Conservation (phyloP, 2,329 filamentous ascomycete species). For the Trichoderma sp. region DNA sequence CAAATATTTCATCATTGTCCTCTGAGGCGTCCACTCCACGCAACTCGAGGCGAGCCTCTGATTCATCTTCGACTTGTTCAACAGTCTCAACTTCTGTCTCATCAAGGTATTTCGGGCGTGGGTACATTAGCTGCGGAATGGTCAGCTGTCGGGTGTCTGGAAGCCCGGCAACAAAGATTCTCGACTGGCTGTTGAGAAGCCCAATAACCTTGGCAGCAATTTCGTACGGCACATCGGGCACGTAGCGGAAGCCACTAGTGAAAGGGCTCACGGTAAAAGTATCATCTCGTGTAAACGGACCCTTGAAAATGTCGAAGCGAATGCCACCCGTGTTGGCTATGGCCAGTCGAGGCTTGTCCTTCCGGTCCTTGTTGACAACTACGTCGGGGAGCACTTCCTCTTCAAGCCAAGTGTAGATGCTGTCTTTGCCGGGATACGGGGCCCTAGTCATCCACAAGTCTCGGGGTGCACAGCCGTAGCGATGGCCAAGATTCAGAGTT, state of each 20-base stretch:
- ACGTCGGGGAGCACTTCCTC: conserved; percentile 69
- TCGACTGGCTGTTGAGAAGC: conserved; percentile 54
- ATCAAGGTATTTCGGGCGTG: not conserved
- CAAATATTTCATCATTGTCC: conserved; percentile 45
- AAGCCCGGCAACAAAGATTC: conserved; percentile 42
- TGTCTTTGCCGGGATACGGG: conserved; percentile 69
- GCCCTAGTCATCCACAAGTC: conserved; percentile 79
- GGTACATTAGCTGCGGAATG: conserved; percentile 46
- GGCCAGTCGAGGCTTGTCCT: conserved; percentile 63
- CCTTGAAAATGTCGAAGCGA: conserved; percentile 93
- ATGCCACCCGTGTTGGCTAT: conserved; percentile 88
- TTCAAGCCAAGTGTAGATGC: conserved; percentile 79
- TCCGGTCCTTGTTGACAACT: conserved; percentile 55
- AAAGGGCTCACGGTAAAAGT: conserved; percentile 89
- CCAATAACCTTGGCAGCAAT: conserved; percentile 67
- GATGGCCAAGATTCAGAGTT: conserved; percentile 67
- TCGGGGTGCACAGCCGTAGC: conserved; percentile 78
- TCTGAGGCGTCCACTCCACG: conserved; percentile 24
- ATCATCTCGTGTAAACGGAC: conserved; percentile 82
- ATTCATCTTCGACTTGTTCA: conserved; percentile 16
- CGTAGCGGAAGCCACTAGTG: conserved; percentile 69
- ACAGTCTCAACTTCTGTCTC: conserved; percentile 9
- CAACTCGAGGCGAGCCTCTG: conserved; percentile 34
- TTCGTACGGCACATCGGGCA: conserved; percentile 77
- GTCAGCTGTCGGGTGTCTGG: conserved; percentile 47